Conservation (phyloP, 345 rosid genomes). For the Jatropha curcas region DNA sequence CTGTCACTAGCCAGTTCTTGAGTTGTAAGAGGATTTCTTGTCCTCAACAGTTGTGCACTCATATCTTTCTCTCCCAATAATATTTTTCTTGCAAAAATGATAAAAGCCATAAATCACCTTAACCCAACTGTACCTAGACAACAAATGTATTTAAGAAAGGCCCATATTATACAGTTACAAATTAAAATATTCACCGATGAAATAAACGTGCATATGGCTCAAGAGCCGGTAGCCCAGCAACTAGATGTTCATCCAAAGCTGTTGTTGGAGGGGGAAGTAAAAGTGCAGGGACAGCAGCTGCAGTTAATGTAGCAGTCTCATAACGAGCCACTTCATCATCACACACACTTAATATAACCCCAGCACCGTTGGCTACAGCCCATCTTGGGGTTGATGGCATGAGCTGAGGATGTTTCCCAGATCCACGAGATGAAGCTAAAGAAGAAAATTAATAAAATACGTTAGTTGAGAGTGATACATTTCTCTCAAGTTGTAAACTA, state of each 20-base stretch:
- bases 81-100: too few relatives aligned
- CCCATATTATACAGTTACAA: background rate
- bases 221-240: constrained; percentile 97
- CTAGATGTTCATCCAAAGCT: constrained; percentile 90
- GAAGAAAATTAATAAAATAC: constrained; percentile 42
- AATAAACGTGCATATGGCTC: constrained; percentile 95
- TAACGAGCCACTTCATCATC: constrained; percentile 97
- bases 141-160: constrained; percentile 10
- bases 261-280: constrained; percentile 97
- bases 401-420: constrained; percentile 98
- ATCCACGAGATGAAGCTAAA: constrained; percentile 80
- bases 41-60: too few relatives aligned
- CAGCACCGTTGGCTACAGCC: constrained; percentile 99
- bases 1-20: too few relatives aligned
- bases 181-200: constrained; percentile 61
- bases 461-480: background rate
- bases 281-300: constrained; percentile 97
- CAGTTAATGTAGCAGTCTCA: constrained; percentile 91
- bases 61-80: too few relatives aligned
- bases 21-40: too few relatives aligned
- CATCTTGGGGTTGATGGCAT: constrained; percentile 93
- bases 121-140: background rate
- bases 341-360: constrained; percentile 93
- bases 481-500: constrained; percentile 15
- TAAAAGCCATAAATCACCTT: too few relatives aligned